phyloP scores from a whole-genome alignment of 441 rosid genomes.

The Bruguiera hainesii region DNA sequence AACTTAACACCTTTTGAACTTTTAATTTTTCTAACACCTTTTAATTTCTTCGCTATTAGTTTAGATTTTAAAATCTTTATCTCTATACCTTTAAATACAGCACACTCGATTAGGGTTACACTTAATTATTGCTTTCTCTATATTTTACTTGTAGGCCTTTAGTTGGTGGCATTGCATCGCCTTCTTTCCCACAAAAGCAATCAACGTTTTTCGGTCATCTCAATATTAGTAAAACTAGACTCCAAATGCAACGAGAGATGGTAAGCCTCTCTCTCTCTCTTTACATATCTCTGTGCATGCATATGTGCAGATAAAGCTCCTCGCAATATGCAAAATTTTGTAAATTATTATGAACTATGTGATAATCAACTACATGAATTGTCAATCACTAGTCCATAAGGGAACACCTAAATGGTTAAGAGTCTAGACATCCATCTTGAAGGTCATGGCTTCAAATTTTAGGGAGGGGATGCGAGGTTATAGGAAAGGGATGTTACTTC shows the following conservation, averaged over 20 bases:
- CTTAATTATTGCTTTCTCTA: neutral
- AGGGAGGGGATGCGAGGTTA: too few species aligned
- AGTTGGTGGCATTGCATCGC: slow-evolving; percentile 53
- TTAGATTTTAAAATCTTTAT: neutral
- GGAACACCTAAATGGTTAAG: too few species aligned
- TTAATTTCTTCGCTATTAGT: neutral
- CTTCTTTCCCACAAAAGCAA: slow-evolving; percentile 48
- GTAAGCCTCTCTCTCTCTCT: slow-evolving; percentile 30
- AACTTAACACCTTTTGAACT: too few species aligned
- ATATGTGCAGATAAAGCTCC: neutral
- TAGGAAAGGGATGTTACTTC: too few species aligned
- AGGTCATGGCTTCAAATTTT: too few species aligned
- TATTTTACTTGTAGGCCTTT: slow-evolving; percentile 54
- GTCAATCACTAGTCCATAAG: too few species aligned
- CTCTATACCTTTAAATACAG: neutral
- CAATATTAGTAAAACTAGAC: slow-evolving; percentile 38
- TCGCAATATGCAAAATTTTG: too few species aligned
- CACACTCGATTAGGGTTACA: neutral
- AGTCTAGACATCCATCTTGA: too few species aligned
- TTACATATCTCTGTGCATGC: slow-evolving; percentile 5
- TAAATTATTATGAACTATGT: too few species aligned
- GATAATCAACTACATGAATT: too few species aligned
- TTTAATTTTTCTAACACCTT: too few species aligned
- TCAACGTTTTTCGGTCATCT: slow-evolving; percentile 65
- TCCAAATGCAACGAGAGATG: slow-evolving; percentile 52